Base-by-base conservation (phyloP, 305 asterid species). In the Fraxinus velutina region DNA sequence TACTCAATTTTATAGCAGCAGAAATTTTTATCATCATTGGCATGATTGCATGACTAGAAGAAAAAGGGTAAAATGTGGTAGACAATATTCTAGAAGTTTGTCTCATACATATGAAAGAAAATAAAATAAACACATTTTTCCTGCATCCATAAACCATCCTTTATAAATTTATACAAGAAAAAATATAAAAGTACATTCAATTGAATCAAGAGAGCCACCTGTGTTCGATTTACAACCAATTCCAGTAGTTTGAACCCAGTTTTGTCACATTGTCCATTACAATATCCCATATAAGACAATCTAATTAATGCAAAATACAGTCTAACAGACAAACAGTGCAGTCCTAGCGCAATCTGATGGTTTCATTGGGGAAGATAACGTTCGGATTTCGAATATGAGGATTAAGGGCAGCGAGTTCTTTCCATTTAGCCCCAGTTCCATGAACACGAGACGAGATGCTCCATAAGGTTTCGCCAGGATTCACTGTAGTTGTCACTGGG, bases 401-500 rank as follows among this genome's bases (percentile, higher is more conserved):
- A 84, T 89, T 93, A 22, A 84, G 91, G 6, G 86, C 84, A 36
- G 88, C 91, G 57, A 86, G 78, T 80, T 89, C 91, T 88, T 90
- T 91, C 93, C 92, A 81, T 82, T 85, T 91, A 9, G 83, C 78
- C n/a, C 93, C 93, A n/a, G 86, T 87, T 34, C 93, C 95, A 68
- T 82, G 85, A 19, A 66, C 91, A 29, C 92, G 92, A 39, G 95
- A 90, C 39, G 97, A 93, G 73, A 96, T 85, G 88, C 98, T 93
- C 99, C 99, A 96, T 77, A 96, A 79, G 5, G 91, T 80, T 77
- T 94, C 97, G 39, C 92, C 91, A 36, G 92, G 92, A 83, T 90
- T 90, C 66, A 73, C 91, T 15, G 83, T 85, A 57, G 91, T 73
- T 1, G 88, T 83, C n/a, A 81, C 77, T 9, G 86, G 39, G n/a